Conservation (phyloP, 768 basidiomycete genomes). For the Calvatia gigantea region DNA sequence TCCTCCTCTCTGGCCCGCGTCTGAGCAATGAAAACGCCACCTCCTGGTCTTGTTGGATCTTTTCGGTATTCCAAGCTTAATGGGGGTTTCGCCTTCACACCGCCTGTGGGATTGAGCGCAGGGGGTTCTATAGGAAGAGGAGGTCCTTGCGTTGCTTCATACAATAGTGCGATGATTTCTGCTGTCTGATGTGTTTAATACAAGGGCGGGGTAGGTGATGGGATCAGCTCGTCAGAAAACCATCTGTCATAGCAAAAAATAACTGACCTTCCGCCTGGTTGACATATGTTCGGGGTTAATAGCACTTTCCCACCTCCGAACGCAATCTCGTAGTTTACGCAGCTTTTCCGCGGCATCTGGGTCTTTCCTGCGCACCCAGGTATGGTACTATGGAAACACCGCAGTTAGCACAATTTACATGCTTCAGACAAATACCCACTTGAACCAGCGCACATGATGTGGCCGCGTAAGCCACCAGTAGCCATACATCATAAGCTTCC, state of each 20-base stretch:
- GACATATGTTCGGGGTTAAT: slow-evolving; percentile 94
- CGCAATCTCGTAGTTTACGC: slow-evolving; percentile 78
- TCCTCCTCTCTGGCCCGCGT: slow-evolving; percentile 40
- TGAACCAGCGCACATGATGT: slow-evolving; percentile 90
- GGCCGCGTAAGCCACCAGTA: slow-evolving; percentile 82
- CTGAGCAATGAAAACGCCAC: slow-evolving; percentile 77
- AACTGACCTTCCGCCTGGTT: slow-evolving; percentile 75
- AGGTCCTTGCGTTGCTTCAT: slow-evolving; percentile 88
- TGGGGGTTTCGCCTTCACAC: slow-evolving; percentile 54
- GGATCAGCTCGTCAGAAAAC: background rate
- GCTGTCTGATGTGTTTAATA: slow-evolving; percentile 53
- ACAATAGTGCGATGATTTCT: slow-evolving; percentile 88
- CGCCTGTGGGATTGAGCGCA: slow-evolving; percentile 75
- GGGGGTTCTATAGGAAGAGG: slow-evolving; percentile 51
- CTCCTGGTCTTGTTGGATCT: slow-evolving; percentile 80
- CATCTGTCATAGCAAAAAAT: slow-evolving; percentile 15
- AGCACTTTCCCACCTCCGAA: slow-evolving; percentile 82
- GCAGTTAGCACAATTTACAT: slow-evolving; percentile 12
- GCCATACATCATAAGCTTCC: slow-evolving; percentile 79
- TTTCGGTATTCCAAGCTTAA: slow-evolving; percentile 67
- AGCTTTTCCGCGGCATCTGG: slow-evolving; percentile 69
- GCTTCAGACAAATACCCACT: slow-evolving; percentile 40
- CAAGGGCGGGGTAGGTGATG: background rate
- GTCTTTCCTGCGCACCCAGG: slow-evolving; percentile 84
- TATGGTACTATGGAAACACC: slow-evolving; percentile 69